Evolutionary conservation across 208 protist species (phyloP).

Genomic region (Entamoeba moshkovskii): DNA sequence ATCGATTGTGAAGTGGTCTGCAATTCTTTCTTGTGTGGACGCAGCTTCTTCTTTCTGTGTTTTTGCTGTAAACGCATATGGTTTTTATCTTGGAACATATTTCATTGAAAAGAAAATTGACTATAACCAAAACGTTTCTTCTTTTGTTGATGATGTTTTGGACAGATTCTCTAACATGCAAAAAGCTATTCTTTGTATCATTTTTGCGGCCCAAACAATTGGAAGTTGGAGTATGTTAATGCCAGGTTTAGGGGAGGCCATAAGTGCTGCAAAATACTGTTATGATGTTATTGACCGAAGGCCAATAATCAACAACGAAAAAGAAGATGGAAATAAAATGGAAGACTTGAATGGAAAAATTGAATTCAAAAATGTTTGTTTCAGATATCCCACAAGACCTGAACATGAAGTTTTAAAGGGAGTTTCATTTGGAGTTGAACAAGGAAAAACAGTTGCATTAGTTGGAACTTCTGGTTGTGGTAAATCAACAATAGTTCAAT

Average conservation of each 20-base stretch:
- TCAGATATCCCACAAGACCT: not conserved
- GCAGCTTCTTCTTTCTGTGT: not conserved
- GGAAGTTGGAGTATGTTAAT: not conserved
- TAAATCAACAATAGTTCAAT: conserved; percentile 63
- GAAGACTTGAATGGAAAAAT: not conserved
- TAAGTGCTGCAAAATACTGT: not conserved
- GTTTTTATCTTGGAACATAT: not conserved
- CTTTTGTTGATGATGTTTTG: not conserved
- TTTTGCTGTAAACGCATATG: not conserved
- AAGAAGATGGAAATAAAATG: not conserved
- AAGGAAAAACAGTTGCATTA: conserved; percentile 64
- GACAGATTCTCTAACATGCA: not conserved
- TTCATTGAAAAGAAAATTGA: not conserved
- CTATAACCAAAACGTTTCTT: not conserved
- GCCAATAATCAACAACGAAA: not conserved
- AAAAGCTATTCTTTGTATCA: not conserved
- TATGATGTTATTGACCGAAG: not conserved
- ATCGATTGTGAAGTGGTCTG: not conserved
- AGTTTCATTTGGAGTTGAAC: not conserved
- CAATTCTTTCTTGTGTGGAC: not conserved
- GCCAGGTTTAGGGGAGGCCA: not conserved
- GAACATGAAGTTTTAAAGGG: not conserved
- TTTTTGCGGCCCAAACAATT: not conserved
- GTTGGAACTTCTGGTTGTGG: conserved; percentile 70
- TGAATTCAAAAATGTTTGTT: not conserved